These are phyloP conservation scores for Solioccasus polychromus DNA, from an alignment of 768 basidiomycete species.

Conservation along the genomic window DNA sequence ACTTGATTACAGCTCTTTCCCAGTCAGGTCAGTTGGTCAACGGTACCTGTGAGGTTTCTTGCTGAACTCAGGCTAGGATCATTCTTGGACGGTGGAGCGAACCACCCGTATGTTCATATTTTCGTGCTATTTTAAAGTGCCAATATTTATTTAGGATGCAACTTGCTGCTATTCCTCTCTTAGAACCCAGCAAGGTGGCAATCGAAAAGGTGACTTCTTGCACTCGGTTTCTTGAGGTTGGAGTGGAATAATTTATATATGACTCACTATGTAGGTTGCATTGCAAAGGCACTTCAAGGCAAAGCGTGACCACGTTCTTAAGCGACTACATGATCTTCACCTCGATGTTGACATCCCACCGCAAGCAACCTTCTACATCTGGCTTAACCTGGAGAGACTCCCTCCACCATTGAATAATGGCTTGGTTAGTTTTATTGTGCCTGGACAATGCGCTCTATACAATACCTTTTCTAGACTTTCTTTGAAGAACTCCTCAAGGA, in stretches of 20 bases:
- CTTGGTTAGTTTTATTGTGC: slow-evolving; percentile 47
- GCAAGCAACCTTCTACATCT: slow-evolving; percentile 88
- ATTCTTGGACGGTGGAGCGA: slow-evolving; percentile 93
- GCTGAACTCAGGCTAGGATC: slow-evolving; percentile 45
- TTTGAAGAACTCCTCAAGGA: slow-evolving; percentile 93
- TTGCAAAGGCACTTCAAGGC: slow-evolving; percentile 88
- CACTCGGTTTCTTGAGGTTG: too few relatives aligned
- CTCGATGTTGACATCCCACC: slow-evolving; percentile 78
- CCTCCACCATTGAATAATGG: slow-evolving; percentile 86
- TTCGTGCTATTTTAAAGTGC: background rate
- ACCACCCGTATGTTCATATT: slow-evolving; percentile 68
- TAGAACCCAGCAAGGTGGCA: slow-evolving; percentile 67
- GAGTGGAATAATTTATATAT: too few relatives aligned
- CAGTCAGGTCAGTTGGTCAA: slow-evolving; percentile 59
- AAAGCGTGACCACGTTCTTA: slow-evolving; percentile 88
- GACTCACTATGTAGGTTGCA: too few relatives aligned
- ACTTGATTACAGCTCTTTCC: slow-evolving; percentile 84
- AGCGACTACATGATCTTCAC: slow-evolving; percentile 73
- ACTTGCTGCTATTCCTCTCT: slow-evolving; percentile 80
- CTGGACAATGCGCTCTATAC: background rate
- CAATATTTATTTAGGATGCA: slow-evolving; percentile 55
- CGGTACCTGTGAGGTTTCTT: background rate
- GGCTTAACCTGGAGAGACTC: slow-evolving; percentile 81
- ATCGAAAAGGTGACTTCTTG: slow-evolving; percentile 57
- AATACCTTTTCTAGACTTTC: slow-evolving; percentile 58